phyloP scores from a whole-genome alignment of 306 rosid genomes.

The Herpetospermum pedunculosum region DNA sequence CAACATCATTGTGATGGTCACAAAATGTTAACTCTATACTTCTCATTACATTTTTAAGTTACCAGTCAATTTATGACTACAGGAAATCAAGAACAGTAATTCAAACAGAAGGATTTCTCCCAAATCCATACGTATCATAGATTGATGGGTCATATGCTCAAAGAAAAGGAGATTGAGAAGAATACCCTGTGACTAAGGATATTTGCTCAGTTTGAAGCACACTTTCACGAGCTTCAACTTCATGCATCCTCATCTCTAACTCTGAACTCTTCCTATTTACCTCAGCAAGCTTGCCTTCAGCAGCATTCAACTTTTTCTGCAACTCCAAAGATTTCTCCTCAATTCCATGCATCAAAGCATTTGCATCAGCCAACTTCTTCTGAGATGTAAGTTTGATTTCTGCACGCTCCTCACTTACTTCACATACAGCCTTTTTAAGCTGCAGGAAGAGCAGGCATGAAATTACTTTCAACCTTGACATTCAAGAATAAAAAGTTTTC shows the following conservation, averaged over 20 bases:
- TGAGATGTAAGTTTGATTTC: constrained; percentile 37
- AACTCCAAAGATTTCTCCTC: constrained; percentile 59
- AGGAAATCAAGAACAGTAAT: not conserved
- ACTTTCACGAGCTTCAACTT: constrained; percentile 61
- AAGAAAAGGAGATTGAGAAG: not conserved
- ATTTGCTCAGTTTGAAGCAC: constrained; percentile 54
- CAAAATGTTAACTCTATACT: not conserved
- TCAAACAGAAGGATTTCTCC: not conserved
- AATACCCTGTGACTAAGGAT: constrained; percentile 63
- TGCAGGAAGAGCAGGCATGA: constrained; percentile 20
- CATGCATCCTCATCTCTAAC: constrained; percentile 64
- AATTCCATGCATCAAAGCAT: constrained; percentile 50
- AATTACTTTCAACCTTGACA: constrained; percentile 7
- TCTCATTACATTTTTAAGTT: not conserved
- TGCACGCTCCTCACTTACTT: constrained; percentile 41
- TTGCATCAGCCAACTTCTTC: constrained; percentile 56
- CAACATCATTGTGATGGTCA: not conserved
- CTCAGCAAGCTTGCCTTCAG: constrained; percentile 72
- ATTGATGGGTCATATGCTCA: not conserved
- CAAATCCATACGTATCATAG: not conserved
- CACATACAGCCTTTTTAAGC: constrained; percentile 69
- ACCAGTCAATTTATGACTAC: not conserved
- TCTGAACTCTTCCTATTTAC: constrained; percentile 52
- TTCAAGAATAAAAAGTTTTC: constrained; percentile 4
- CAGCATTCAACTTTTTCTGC: constrained; percentile 54